Evolutionary conservation across 2,329 filamentous ascomycete species (phyloP).

Genomic region (Coniosporium tulheliwenetii): DNA sequence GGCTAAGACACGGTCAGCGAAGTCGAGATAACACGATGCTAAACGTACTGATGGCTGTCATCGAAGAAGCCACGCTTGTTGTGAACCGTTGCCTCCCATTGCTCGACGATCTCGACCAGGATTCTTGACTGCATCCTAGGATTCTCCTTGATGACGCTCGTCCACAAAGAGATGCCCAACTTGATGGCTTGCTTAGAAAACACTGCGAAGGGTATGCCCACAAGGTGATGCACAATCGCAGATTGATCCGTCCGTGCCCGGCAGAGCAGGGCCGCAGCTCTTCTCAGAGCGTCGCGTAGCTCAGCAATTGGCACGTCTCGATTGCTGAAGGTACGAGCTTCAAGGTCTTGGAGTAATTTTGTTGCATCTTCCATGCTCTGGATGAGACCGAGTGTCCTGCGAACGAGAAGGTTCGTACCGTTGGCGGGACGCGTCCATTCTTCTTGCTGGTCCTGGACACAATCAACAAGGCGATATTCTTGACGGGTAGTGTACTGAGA

Average conservation of each 20-base stretch:
- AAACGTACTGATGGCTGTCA: slow-evolving; percentile 43
- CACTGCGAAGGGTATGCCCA: slow-evolving; percentile 80
- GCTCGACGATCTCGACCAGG: slow-evolving; percentile 70
- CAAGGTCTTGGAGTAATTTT: slow-evolving; percentile 53
- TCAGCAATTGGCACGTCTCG: slow-evolving; percentile 58
- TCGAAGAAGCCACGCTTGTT: slow-evolving; percentile 71
- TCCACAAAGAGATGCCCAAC: slow-evolving; percentile 87
- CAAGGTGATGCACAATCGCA: slow-evolving; percentile 70
- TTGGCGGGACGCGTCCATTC: slow-evolving; percentile 41
- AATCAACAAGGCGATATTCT: slow-evolving; percentile 81
- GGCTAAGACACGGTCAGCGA: slow-evolving; percentile 24
- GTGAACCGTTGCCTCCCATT: slow-evolving; percentile 77
- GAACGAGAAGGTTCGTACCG: too few species aligned
- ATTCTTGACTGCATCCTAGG: slow-evolving; percentile 75
- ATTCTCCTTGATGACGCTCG: slow-evolving; percentile 94
- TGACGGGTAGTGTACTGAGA: slow-evolving; percentile 95
- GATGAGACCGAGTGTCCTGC: not conserved
- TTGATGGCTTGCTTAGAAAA: slow-evolving; percentile 95
- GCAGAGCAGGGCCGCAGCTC: slow-evolving; percentile 76
- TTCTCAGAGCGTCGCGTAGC: slow-evolving; percentile 65
- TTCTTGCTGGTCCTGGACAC: slow-evolving; percentile 50
- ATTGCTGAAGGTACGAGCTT: slow-evolving; percentile 52
- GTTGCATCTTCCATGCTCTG: slow-evolving; percentile 26
- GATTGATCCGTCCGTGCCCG: slow-evolving; percentile 60
- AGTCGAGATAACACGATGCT: too few species aligned